Evolutionary conservation across 202 grass and related monocot species (phyloP).

Genomic region (Setaria italica): DNA sequence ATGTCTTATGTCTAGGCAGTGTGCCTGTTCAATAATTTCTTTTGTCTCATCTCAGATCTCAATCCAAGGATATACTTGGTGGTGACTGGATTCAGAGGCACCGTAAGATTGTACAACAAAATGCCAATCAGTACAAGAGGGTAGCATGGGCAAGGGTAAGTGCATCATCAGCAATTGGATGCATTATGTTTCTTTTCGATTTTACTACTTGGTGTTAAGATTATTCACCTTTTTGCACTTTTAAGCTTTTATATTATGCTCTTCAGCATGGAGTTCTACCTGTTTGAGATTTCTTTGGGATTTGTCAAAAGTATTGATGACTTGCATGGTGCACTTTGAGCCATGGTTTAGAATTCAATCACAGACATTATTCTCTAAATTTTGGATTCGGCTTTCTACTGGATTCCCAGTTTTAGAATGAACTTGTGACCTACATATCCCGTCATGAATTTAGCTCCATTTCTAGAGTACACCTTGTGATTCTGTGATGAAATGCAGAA

Average conservation of each 20-base stretch:
- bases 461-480: neutral
- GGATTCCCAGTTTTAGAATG: conserved; percentile 5
- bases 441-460: conserved; percentile 17
- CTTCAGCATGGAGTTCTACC: neutral
- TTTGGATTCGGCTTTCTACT: neutral
- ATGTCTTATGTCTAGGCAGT: conserved; percentile 25
- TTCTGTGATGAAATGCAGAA: no score
- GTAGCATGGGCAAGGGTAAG: conserved; percentile 84
- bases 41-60: conserved; percentile 61
- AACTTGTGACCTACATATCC: neutral
- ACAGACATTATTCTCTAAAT: conserved; percentile 18
- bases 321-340: neutral
- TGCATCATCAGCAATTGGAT: neutral
- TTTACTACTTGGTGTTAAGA: conserved; percentile 14
- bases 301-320: conserved; percentile 10
- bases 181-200: conserved; percentile 32
- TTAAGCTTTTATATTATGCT: conserved; percentile 36
- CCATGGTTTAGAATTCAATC: conserved; percentile 1
- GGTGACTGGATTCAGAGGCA: conserved; percentile 90
- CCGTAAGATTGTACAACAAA: conserved; percentile 78
- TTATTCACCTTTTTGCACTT: conserved; percentile 26
- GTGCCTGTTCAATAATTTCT: conserved; percentile 24
- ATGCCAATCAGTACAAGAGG: conserved; percentile 85
- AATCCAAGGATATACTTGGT: conserved; percentile 87
- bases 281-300: conserved; percentile 1